Conservation (phyloP, 1,284 basidiomycete genomes). For the Cutaneotrichosporon dermatis region DNA sequence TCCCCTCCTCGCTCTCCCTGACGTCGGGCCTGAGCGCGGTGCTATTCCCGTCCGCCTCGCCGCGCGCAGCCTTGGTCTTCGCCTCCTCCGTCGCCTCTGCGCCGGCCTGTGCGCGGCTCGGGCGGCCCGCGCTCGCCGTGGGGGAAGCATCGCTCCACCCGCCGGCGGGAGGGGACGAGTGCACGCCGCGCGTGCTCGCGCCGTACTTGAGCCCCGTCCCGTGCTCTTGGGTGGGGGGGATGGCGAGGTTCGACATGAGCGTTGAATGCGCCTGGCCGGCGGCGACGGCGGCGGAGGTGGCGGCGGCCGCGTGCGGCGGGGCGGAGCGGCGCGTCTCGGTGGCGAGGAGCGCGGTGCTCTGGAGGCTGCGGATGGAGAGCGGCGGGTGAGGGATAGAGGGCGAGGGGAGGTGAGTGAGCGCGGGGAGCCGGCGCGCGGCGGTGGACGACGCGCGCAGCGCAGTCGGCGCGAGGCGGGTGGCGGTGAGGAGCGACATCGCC, state of each 20-base stretch:
- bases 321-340: background rate
- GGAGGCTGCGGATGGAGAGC: background rate
- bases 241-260: background rate
- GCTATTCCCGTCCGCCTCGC: background rate
- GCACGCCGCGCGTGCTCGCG: background rate
- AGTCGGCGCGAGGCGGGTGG: background rate
- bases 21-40: constrained; percentile 1
- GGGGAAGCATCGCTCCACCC: no score
- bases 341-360: background rate
- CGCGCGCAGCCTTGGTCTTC: background rate
- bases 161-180: no score
- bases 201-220: background rate
- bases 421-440: background rate
- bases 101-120: no score
- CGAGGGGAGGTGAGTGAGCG: background rate
- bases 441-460: background rate
- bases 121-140: no score
- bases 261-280: background rate
- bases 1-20: background rate
- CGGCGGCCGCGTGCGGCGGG: background rate
- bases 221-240: background rate
- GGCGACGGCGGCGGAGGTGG: constrained; percentile 1
- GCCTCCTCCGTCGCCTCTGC: background rate
- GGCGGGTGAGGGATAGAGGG: background rate
- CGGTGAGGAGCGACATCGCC: constrained; percentile 4